Base-by-base conservation (phyloP, 148 eudicot species). In the Nyssa sinensis region DNA sequence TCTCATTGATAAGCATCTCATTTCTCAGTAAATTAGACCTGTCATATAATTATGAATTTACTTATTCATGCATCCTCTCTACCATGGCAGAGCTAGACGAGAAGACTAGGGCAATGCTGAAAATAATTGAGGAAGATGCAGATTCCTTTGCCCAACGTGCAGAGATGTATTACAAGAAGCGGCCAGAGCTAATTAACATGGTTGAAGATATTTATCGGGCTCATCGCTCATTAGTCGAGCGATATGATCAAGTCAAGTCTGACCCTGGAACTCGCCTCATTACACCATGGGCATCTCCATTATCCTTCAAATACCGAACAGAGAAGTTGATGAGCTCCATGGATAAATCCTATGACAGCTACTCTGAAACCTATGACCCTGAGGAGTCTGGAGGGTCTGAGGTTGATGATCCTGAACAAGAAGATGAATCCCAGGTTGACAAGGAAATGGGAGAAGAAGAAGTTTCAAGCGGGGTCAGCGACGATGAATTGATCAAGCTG, bases 131-230 rank as follows among this genome's bases (percentile, higher is more conserved):
- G 55, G 86, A 83, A 78, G 98, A 95, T 72, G 98, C 96, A 62
- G 98, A 95, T 75, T 92, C 98, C 0, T 95, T 95, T 70, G 86
- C 94, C 16, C 76, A 90, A 68, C 92, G 98, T 0, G 98, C 95
- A 53, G 98, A 95, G 75, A 92, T 95, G 97, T 95, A 95, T 76
- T 95, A 95, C 83, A 89, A 75, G 84, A 90, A 88, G 84, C 83
- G 97, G 71, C 98, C 98, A 7, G 91, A 92, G 78, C 85, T 95
- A 30, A 79, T 92, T 17, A 84, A 72, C 81, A 64, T 89, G 84
- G 90, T 95, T 23, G 96, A 88, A 80, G 93, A 95, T 7, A 84
- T 89, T 16, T 95, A 95, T 61, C 84, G 97, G 0, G 60, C 93
- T 59, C 93, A 92, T 71, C 92, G 97, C 13, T 89, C 93, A 59